Conservation (phyloP, 1,284 basidiomycete genomes). For the Chondrostereum purpureum region DNA sequence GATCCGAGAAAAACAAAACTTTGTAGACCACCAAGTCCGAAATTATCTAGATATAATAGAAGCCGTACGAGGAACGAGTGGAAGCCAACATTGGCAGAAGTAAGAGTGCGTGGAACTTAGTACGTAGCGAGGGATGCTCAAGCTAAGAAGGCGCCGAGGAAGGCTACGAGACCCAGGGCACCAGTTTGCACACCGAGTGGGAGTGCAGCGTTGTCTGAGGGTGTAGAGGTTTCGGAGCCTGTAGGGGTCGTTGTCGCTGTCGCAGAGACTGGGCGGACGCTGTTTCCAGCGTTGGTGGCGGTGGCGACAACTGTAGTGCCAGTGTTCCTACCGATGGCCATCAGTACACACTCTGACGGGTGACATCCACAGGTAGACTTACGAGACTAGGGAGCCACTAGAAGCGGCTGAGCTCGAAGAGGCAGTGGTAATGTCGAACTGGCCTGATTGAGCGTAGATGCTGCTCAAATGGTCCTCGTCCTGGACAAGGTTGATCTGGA, state of each 20-base stretch:
- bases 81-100: too few relatives aligned
- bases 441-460: neutral
- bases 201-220: neutral
- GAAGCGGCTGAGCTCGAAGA: neutral
- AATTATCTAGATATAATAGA: too few relatives aligned
- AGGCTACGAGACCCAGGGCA: neutral
- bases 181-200: neutral
- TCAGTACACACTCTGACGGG: too few relatives aligned
- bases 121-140: too few relatives aligned
- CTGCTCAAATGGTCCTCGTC: neutral
- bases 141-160: neutral
- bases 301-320: neutral
- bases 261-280: too few relatives aligned
- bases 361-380: too few relatives aligned
- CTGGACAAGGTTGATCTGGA: constrained; percentile 3
- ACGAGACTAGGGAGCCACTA: neutral
- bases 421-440: neutral
- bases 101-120: too few relatives aligned
- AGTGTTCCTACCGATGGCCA: too few relatives aligned
- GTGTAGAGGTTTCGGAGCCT: neutral
- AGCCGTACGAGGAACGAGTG: too few relatives aligned
- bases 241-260: neutral
- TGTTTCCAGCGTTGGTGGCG: neutral
- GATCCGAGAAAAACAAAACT: too few relatives aligned
- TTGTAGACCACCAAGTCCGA: too few relatives aligned